These are phyloP conservation scores for Pyrenochaeta sp. DNA, from an alignment of 2,329 filamentous ascomycete genomes.

Conservation along the genomic window DNA sequence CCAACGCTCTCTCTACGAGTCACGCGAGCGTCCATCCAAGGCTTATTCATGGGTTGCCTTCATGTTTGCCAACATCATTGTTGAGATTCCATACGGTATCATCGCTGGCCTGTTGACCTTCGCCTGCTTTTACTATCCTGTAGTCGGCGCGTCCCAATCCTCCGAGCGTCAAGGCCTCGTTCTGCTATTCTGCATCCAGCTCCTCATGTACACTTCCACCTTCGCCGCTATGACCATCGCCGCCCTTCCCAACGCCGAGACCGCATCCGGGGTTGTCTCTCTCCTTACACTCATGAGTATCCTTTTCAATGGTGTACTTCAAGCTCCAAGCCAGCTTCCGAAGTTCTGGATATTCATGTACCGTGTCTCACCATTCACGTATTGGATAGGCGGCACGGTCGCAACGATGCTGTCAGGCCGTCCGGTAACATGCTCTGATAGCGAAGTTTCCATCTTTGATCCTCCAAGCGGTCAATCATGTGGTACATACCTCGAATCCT, in stretches of 20 bases:
- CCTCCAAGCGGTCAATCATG: slow-evolving; percentile 54
- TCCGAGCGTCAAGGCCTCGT: slow-evolving; percentile 65
- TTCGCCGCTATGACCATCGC: slow-evolving; percentile 80
- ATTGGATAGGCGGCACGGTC: slow-evolving; percentile 60
- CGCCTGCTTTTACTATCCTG: slow-evolving; percentile 71
- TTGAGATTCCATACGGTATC: slow-evolving; percentile 74
- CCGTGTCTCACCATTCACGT: slow-evolving; percentile 71
- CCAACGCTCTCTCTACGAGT: slow-evolving; percentile 67
- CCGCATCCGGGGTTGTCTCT: slow-evolving; percentile 67
- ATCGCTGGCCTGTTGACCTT: slow-evolving; percentile 70
- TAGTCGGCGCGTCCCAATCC: slow-evolving; percentile 48
- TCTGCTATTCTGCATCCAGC: slow-evolving; percentile 69
- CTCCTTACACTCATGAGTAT: slow-evolving; percentile 66
- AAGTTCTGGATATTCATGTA: slow-evolving; percentile 85
- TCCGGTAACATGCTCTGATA: slow-evolving; percentile 57
- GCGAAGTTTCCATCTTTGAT: slow-evolving; percentile 54
- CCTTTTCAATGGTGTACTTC: slow-evolving; percentile 64
- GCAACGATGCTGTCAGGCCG: slow-evolving; percentile 54
- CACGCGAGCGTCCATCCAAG: slow-evolving; percentile 70
- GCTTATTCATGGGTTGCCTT: slow-evolving; percentile 80
- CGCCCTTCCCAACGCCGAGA: slow-evolving; percentile 73
- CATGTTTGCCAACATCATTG: slow-evolving; percentile 74
- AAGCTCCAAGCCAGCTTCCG: slow-evolving; percentile 66
- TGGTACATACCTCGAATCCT: slow-evolving; percentile 55
- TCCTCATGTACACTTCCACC: slow-evolving; percentile 75